Base-by-base conservation (phyloP, 345 rosid genomes). In the Eucalyptus sp. region DNA sequence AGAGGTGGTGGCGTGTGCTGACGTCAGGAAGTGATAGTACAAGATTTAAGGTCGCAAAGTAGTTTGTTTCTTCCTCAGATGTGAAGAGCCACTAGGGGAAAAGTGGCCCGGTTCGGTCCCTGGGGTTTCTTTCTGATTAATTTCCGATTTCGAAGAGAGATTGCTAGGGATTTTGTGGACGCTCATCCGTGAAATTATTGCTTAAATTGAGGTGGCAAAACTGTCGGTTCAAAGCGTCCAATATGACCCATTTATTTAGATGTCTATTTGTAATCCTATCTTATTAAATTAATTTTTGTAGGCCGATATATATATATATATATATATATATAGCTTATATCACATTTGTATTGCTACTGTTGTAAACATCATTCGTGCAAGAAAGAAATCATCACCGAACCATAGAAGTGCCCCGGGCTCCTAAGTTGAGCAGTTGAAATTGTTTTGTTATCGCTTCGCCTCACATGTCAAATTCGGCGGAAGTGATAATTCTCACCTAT, bases 11-110 rank as follows among this genome's bases (percentile, higher is more conserved):
- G 14, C 83, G 15, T 41, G 7, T 94, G 96, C 96, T 94, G 94
- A 93, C 96, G 91, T 96, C 97, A 95, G 89, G 93, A 87, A 91
- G 89, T 89, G 92, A 91, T 87, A 88, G 76, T 29, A 49, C 48
- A 41, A 41, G 83, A 76, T 37, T 76, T 37, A 18, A 37, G 27
- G 83, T 71, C 83, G 0, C 3, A 37, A 71, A 37, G 7, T 18
- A 37, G 83, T 18, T 10, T 37, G 48, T 41, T 41, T 20, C 83
- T 76, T 18, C 83, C 22, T 37, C 81, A 18, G 81, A 18, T 71
- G 44, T 10, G 81, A 37, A 37, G 14, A 37, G 81, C 27, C 81
- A 37, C 48, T 3, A 20, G 48, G 48, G 29, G 48, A 37, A 2
- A 20, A 10, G 83, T 76, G 83, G 83, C 41, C 33, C 68, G 7